Base-by-base conservation (phyloP, 2,329 filamentous ascomycete genomes). In the Xylaria sp. region DNA sequence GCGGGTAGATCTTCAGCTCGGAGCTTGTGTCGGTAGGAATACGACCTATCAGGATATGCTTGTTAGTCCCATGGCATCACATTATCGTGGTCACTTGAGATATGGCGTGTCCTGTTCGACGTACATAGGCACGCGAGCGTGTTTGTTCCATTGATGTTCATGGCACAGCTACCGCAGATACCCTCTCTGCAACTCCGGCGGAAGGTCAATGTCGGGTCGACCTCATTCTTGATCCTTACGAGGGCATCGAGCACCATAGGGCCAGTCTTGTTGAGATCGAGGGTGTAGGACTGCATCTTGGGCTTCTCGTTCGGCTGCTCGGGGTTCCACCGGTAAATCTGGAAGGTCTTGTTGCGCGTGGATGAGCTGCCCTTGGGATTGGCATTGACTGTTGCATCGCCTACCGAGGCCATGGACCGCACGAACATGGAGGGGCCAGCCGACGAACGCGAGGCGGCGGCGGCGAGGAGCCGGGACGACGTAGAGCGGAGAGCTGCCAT, bases 141-240 rank as follows among this genome's bases (percentile, higher is more conserved):
- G 87, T 99, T 99, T 79, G 97, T 92, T 82, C 96, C 96, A 82
- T 98, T 97, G 82, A 99, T 98, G 88, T 99, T 99, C 96, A 99
- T 99, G 75, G 96, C 96, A 82, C 96, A 99, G 83, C 93, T 97
- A 75, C 96, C 96, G 81, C 96, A 99, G 79, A 99, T 99, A 76
- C 96, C 96, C 88, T 99, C 96, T 84, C 96, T 89, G 86, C 96
- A 99, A 83, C 93, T 97, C 82, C 96, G 86, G 81, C 96, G 90
- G 88, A 99, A 99, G 64, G 96, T 98, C 78, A 99, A 84, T 55
- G 96, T 98, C 61, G 96, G 94, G 83, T 99, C 96, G 73, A 97
- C 84, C 88, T 99, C 96, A 83, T 99, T 99, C 92, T 99, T 99
- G 85, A 99, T 98, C 78, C 95, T 88, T 82, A 99, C 96, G 78